phyloP scores from a whole-genome alignment of 139 green algal species.

The Picochlorum sp. region DNA sequence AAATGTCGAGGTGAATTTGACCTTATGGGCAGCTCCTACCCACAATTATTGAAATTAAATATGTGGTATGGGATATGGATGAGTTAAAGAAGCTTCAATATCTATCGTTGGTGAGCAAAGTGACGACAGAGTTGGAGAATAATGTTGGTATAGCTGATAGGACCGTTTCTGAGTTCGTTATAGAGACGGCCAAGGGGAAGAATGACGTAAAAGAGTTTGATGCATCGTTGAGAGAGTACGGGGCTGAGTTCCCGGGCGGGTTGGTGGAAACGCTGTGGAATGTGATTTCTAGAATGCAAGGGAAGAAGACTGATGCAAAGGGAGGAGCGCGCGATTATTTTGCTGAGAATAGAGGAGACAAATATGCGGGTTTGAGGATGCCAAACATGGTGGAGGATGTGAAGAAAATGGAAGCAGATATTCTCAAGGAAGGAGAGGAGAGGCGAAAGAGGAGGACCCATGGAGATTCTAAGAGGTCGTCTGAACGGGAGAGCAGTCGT shows the following conservation, averaged over 20 bases:
- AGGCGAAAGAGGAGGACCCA: slow-evolving; percentile 5
- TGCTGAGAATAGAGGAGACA: not conserved
- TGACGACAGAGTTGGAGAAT: slow-evolving; percentile 90
- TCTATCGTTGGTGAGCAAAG: slow-evolving; percentile 83
- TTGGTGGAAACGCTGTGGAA: slow-evolving; percentile 81
- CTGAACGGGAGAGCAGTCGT: slow-evolving; percentile 17
- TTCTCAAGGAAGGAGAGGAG: slow-evolving; percentile 19
- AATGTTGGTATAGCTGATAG: slow-evolving; percentile 91
- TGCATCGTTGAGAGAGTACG: slow-evolving; percentile 46
- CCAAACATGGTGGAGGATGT: slow-evolving; percentile 60
- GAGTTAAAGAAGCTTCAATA: slow-evolving; percentile 74
- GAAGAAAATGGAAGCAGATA: slow-evolving; percentile 50
- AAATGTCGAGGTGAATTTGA: no score
- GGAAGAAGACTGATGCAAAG: not conserved
- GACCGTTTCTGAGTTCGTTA: slow-evolving; percentile 91
- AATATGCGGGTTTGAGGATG: slow-evolving; percentile 53
- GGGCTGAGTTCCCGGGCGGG: slow-evolving; percentile 66
- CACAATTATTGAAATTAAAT: no score
- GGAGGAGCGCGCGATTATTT: not conserved
- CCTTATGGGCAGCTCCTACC: no score
- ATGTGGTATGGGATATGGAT: slow-evolving; percentile 21
- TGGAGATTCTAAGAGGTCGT: slow-evolving; percentile 13
- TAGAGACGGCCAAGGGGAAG: slow-evolving; percentile 64
- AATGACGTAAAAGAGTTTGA: slow-evolving; percentile 51
- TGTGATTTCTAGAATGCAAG: slow-evolving; percentile 68